Conservation (phyloP, 257 asterid species). For the Euphrasia confusa region DNA sequence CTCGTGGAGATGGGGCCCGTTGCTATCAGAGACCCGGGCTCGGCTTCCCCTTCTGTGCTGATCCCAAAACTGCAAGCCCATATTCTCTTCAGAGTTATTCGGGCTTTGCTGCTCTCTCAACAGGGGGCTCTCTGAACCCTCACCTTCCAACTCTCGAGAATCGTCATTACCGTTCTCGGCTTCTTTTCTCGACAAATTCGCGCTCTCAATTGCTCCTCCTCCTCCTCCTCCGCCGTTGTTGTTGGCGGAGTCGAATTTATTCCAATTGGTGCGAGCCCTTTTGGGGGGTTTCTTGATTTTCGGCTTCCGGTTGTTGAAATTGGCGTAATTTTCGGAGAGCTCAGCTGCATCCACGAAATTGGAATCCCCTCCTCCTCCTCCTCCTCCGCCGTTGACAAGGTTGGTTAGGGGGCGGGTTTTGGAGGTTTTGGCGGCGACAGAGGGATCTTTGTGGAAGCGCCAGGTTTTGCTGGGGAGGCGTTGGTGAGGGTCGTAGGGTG, state of each 20-base stretch:
- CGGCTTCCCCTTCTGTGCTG: constrained; percentile 50
- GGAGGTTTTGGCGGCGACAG: constrained; percentile 67
- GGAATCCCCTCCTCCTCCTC: constrained; percentile 25
- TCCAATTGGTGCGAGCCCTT: constrained; percentile 79
- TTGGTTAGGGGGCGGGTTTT: constrained; percentile 89
- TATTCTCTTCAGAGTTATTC: constrained; percentile 57
- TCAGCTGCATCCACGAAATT: constrained; percentile 41
- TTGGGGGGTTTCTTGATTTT: constrained; percentile 65
- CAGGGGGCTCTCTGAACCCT: constrained; percentile 59
- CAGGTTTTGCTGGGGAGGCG: constrained; percentile 59
- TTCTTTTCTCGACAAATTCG: constrained; percentile 16
- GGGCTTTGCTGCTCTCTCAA: constrained; percentile 68
- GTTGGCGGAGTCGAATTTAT: constrained; percentile 43
- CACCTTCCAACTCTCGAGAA: constrained; percentile 49
- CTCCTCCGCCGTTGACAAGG: constrained; percentile 55
- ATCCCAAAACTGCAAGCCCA: constrained; percentile 87
- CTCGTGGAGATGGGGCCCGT: constrained; percentile 47
- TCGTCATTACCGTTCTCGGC: constrained; percentile 35
- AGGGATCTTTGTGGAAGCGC: constrained; percentile 79
- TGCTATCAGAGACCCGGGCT: constrained; percentile 47
- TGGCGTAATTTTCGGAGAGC: constrained; percentile 31
- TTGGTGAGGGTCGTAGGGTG: constrained; percentile 53
- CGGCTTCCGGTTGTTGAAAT: constrained; percentile 50
- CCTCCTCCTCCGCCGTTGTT: constrained; percentile 28
- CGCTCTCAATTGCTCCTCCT: constrained; percentile 12